Conservation (phyloP, 2,329 filamentous ascomycete species). For the Coniochaeta ligniaria region DNA sequence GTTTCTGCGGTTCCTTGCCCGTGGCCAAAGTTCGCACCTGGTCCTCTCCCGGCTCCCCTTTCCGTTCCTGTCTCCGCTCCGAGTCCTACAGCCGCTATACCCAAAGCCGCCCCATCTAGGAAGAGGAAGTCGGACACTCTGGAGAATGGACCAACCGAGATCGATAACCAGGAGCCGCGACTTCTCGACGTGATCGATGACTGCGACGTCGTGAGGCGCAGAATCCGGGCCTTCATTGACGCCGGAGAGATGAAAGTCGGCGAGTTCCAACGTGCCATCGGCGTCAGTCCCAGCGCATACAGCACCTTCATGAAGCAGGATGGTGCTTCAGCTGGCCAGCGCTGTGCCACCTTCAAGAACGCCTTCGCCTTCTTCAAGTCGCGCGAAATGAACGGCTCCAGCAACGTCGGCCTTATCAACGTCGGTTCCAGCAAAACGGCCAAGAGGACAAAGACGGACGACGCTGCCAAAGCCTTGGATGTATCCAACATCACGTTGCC, state of each 20-base stretch:
- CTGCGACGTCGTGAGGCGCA: conserved; percentile 5
- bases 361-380: conserved; percentile 40
- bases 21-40: background rate
- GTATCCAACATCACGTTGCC: conserved; percentile 28
- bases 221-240: conserved; percentile 37
- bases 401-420: background rate
- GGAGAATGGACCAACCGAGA: background rate
- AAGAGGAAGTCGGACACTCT: background rate
- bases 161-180: conserved; percentile 4
- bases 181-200: background rate
- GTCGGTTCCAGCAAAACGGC: background rate
- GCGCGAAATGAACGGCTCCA: conserved; percentile 29
- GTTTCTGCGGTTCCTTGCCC: background rate
- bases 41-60: background rate
- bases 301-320: conserved; percentile 40
- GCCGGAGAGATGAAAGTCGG: conserved; percentile 42
- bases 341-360: conserved; percentile 24
- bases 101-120: background rate
- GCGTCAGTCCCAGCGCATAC: conserved; percentile 31
- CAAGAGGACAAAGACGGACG: background rate
- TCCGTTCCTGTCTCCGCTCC: background rate
- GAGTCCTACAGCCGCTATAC: background rate
- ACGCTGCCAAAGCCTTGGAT: conserved; percentile 7
- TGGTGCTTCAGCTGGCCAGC: conserved; percentile 27
- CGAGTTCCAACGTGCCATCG: conserved; percentile 38